Evolutionary conservation across 2,329 filamentous ascomycete species (phyloP).

Genomic region (Colletotrichum scovillei): DNA sequence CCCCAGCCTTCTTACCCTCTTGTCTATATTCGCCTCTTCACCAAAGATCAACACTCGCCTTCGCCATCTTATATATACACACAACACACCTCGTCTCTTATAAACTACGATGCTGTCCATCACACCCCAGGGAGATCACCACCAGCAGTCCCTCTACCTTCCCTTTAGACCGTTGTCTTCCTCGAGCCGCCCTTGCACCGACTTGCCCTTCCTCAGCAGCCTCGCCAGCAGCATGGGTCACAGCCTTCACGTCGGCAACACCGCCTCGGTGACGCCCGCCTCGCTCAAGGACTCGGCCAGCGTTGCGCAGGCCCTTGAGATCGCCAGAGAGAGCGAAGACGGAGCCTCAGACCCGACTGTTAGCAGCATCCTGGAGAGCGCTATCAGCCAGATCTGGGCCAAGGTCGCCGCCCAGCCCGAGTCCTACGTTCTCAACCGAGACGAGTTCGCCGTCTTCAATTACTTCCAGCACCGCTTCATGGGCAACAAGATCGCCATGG

Average conservation of each 20-base stretch:
- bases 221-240: constrained; percentile 34
- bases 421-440: constrained; percentile 77
- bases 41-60: constrained; percentile 22
- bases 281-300: constrained; percentile 42
- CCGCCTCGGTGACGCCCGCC: constrained; percentile 38
- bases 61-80: constrained; percentile 15
- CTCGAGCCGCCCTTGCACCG: constrained; percentile 10
- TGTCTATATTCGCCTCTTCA: constrained; percentile 13
- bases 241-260: constrained; percentile 30
- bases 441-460: constrained; percentile 90
- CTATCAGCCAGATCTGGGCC: constrained; percentile 73
- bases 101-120: constrained; percentile 36
- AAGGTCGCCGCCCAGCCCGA: constrained; percentile 73
- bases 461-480: constrained; percentile 78
- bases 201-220: constrained; percentile 32
- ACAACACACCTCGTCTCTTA: background rate
- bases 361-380: constrained; percentile 72
- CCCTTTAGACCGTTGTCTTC: constrained; percentile 31
- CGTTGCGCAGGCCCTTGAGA: constrained; percentile 77
- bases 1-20: constrained; percentile 18
- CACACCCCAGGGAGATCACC: constrained; percentile 35
- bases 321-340: constrained; percentile 79
- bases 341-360: constrained; percentile 72
- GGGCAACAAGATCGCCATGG: constrained; percentile 59
- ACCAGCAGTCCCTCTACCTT: constrained; percentile 33